Evolutionary conservation across 257 asterid genomes (phyloP), one percentile per base, ranked within the genome.

Genomic region (Marsdenia floribunda): DNA sequence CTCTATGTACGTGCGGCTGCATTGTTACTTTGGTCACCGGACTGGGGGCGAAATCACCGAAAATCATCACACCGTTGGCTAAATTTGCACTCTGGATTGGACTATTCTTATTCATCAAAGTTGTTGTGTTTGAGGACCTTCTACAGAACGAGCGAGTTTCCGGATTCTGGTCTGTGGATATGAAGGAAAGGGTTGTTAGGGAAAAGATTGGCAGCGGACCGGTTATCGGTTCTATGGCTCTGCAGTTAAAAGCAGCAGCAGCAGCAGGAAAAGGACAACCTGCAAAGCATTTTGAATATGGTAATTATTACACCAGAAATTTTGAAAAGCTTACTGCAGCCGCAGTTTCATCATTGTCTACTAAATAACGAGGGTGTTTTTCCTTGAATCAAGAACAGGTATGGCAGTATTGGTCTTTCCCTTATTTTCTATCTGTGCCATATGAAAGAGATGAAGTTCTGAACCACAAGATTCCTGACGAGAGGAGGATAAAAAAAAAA

Each of bases 151-250:
- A 44, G 12, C 2, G 85, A 7, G 26, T 18, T n/a, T 35, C 71
- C 71, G 91, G 87, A 60, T 26, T 85, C 44, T 87, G 91, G 88
- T 77, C 83, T 22, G 26, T 85, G 2, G 87, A 90, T 74, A 87
- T 87, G 96, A 80, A 85, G 72, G 90, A 88, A 57, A 90, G 93
- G 75, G 75, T 77, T 24, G 90, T 84, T 61, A 85, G 96, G 76
- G 95, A 90, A 67, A 90, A 71, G 80, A 73, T 82, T 54, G 97
- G 97, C 72, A 91, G 95, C 81, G 96, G 84, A 71, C 87, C 88
- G 21, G 90, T 88, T 13, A 70, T 82, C 42, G 35, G 49, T 54
- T 90, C 97, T 82, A 88, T 87, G 95, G 70, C 75, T 75, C 76
- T 88, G 65, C 80, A 76, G 60, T 65, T 82, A 76, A 81, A 73